Evolutionary conservation across 345 rosid species (phyloP), one percentile per base, ranked within the genome.

Genomic region (Brassica napus): DNA sequence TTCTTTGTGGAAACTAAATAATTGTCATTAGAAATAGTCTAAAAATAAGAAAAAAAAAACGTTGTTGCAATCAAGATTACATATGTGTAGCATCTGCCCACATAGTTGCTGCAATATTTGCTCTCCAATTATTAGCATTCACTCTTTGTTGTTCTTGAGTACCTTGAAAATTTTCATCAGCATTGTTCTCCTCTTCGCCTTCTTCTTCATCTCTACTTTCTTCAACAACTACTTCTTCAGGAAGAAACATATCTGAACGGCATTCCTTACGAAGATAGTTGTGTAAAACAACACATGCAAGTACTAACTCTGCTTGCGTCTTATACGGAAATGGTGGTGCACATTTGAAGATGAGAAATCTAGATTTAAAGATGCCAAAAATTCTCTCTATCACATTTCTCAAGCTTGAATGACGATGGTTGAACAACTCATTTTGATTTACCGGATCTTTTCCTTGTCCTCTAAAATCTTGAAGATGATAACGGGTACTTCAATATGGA

Each of bases 141-240:
- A 71, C 8, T 35, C 37, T 71, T 71, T 71, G 24, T 59, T 71
- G 75, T 14, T 71, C 66, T 24, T 35, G 10, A 59, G n/a, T 59
- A 57, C 34, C 23, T 18, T 18, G 32, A 12, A 21, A 1, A 39
- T 3, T 5, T 59, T 35, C 57, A 58, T 59, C 55, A 16, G 5
- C 34, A 34, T 10, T 11, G n/a, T 42, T 42, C 11, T 8, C 54
- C 8, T 34, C 9, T 12, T 31, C 57, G 3, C 57, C 49, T 2
- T 18, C 11, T 16, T 52, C 42, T 31, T 31, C 21, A 31, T 4
- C 47, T 16, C 1, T 14, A 26, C 1, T n/a, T 31, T 16, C 30
- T 31, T 54, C n/a, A 23, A n/a, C 26, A 55, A 1, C 34, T 16
- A 0, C 10, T 58, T 58, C 34, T 35, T 58, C 9, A 12, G n/a